Evolutionary conservation across 768 basidiomycete genomes (phyloP).

Genomic region (Amanita polypyramis): DNA sequence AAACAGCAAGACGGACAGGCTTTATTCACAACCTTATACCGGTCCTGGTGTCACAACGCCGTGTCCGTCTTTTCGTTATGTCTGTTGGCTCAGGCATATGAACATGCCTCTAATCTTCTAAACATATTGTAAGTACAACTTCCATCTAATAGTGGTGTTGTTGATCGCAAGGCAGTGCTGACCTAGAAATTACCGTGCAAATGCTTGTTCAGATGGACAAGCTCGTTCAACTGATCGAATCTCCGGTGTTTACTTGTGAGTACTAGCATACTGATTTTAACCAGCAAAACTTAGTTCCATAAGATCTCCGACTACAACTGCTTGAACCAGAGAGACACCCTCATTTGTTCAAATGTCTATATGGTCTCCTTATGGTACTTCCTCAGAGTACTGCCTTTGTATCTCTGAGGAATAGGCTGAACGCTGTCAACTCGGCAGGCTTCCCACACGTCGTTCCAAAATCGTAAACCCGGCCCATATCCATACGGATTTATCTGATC

Average conservation of each 20-base stretch:
- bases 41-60: constrained; percentile 98
- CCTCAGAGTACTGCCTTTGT: constrained; percentile 97
- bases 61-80: constrained; percentile 96
- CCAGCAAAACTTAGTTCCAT: background rate
- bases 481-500: background rate
- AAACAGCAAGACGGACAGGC: constrained; percentile 89
- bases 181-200: constrained; percentile 91
- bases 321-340: constrained; percentile 96
- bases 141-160: background rate
- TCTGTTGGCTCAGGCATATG: constrained; percentile 94
- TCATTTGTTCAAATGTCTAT: constrained; percentile 93
- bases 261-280: constrained; percentile 2
- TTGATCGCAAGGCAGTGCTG: constrained; percentile 48
- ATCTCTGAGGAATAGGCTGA: constrained; percentile 86
- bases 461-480: constrained; percentile 38
- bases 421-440: constrained; percentile 90
- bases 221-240: constrained; percentile 95
- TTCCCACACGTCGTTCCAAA: constrained; percentile 87
- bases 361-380: constrained; percentile 92
- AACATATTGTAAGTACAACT: constrained; percentile 69
- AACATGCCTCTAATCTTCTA: constrained; percentile 93
- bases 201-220: constrained; percentile 96
- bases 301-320: constrained; percentile 84
- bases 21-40: constrained; percentile 85
- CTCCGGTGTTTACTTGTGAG: constrained; percentile 95